Base-by-base conservation (phyloP, 306 rosid species). In the Cicer yamashitae region DNA sequence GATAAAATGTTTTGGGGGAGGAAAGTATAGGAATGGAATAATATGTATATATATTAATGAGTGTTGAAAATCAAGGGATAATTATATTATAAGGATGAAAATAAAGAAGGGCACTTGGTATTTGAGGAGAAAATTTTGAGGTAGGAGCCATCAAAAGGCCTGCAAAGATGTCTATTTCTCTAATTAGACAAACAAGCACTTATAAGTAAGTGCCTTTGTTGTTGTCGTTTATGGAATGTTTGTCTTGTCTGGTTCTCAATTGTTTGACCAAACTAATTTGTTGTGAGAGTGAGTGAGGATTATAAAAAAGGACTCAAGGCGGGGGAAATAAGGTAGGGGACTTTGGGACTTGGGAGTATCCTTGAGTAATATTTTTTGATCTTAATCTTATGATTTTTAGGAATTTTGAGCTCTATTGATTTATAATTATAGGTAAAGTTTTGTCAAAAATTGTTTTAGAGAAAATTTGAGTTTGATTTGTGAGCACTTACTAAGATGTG, bases 111-210 rank as follows among this genome's bases (percentile, higher is more conserved):
- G 20, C 10, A 53, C 20, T 71, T 71, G 15, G 65, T 7, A 39
- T 53, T 53, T 71, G 40, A 53, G 8, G 64, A 53, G 17, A 52
- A 39, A 52, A 71, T 39, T 11, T 39, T 70, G 18, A 45, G 39
- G 64, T 38, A 7, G 20, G 51, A 20, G 12, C 34, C 13, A 30
- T 59, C 17, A 57, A 30, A 63, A 81, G 74, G 81, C 78, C 84
- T 63, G 81, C 84, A 53, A 56, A 3, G 7, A 13, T 50, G 79
- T 67, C n/a, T 59, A 51, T 60, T 69, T 75, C 48, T 11, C 1
- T 18, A 44, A 53, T 38, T 13, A 39, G 65, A 71, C 65, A 71
- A 39, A 71, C n/a, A 39, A 38, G 37, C 10, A 52, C 63, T 51
- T 70, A 18, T 37, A 15, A 70, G 18, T 30, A 47, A 10, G 58